Conservation (phyloP, 2,329 filamentous ascomycete species). For the Cadophora sp. region DNA sequence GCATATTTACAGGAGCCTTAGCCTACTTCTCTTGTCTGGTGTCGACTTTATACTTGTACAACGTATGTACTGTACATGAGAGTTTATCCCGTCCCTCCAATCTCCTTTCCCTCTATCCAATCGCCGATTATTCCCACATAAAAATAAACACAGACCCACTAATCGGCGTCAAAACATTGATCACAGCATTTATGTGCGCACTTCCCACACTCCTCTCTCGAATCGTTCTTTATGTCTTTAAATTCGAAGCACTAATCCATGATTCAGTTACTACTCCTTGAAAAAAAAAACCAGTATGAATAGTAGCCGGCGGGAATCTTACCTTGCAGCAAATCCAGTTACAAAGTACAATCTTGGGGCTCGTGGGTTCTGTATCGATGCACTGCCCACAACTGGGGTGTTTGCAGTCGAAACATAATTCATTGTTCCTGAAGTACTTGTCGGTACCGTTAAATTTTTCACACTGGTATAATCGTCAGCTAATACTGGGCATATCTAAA, state of each 20-base stretch:
- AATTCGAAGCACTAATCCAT: neutral
- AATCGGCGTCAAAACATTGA: constrained; percentile 1
- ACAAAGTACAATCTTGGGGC: neutral
- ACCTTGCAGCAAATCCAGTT: constrained; percentile 12
- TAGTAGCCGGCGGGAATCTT: too few relatives aligned
- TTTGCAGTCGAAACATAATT: neutral
- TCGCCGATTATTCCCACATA: too few relatives aligned
- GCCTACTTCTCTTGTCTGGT: too few relatives aligned
- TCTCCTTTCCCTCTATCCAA: too few relatives aligned
- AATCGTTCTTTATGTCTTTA: neutral
- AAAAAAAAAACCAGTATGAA: too few relatives aligned
- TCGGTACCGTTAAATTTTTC: constrained; percentile 11
- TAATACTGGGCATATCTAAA: neutral
- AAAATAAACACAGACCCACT: neutral
- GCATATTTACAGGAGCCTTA: too few relatives aligned
- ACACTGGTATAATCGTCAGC: neutral
- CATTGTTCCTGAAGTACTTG: constrained; percentile 9
- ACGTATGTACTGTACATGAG: too few relatives aligned
- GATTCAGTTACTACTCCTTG: neutral
- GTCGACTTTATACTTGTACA: too few relatives aligned
- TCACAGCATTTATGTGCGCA: neutral
- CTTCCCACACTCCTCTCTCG: neutral
- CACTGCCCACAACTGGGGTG: constrained; percentile 1
- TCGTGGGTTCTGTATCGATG: constrained; percentile 1
- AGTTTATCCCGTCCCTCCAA: too few relatives aligned